Base-by-base conservation (phyloP, 164 flowering plant genomes). In the Liquidambar formosana region DNA sequence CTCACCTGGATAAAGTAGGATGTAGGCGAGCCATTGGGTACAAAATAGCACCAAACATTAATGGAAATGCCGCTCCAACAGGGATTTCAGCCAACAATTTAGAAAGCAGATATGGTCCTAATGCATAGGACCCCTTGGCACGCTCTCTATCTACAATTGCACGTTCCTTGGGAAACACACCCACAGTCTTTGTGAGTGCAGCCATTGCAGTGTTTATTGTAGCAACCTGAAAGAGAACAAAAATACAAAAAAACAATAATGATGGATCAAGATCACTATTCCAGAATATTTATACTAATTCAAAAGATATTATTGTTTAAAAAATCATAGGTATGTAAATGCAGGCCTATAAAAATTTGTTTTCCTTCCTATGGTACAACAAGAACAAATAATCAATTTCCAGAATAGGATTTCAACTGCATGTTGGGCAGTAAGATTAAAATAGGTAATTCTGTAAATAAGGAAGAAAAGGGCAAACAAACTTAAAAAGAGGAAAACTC, bases 151-250 rank as follows among this genome's bases (percentile, higher is more conserved):
- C 92, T 26, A 95, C 97, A 72, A 95, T 93, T 56, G 92, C 87
- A 67, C 94, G 93, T 73, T 95, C 99, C 79, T 88, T 95, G 48
- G 99, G 98, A 66, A 95, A 93, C 23, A 95, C 96, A 52, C 96
- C 90, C 27, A 84, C 93, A 8, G 99, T 95, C 80, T 95, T 95
- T 68, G 97, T 91, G 15, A 95, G 94, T 73, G 99, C 99, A 77
- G 98, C 98, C 99, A 93, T 95, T 63, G 99, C 97, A 14, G 99
- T 95, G 77, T 95, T 95, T 81, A 93, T 95, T 62, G 97, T 97
- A 78, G 96, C 91, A 81, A 93, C 96, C 99, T 95, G 79, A 53
- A 65, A 25, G 5, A 45, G 14, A 47, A 16, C 41, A 38, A 33
- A 58, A 14, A n/a, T n/a, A n/a, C n/a, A n/a, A n/a, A n/a, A n/a